phyloP scores from a whole-genome alignment of 2,329 filamentous ascomycete genomes.

The Didymella exigua region DNA sequence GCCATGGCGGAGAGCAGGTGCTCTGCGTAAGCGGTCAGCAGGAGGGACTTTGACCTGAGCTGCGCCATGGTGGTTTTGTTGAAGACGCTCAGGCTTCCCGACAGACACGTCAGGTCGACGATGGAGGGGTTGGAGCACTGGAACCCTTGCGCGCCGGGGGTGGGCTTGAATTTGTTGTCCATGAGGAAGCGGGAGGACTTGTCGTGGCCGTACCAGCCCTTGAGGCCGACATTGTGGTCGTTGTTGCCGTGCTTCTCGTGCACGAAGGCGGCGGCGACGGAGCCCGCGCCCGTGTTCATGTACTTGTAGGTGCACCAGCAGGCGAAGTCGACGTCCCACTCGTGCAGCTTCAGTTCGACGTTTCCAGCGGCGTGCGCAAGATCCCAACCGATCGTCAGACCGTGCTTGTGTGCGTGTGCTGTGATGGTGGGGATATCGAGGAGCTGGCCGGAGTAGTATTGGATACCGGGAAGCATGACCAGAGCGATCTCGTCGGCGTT shows the following conservation, averaged over 20 bases:
- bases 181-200: slow-evolving; percentile 79
- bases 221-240: slow-evolving; percentile 67
- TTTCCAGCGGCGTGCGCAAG: slow-evolving; percentile 87
- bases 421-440: slow-evolving; percentile 85
- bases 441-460: slow-evolving; percentile 88
- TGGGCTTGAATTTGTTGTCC: slow-evolving; percentile 79
- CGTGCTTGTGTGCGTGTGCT: slow-evolving; percentile 70
- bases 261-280: slow-evolving; percentile 79
- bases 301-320: slow-evolving; percentile 97
- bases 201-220: slow-evolving; percentile 87
- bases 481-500: slow-evolving; percentile 75
- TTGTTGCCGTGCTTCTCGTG: slow-evolving; percentile 73
- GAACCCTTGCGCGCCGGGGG: slow-evolving; percentile 77
- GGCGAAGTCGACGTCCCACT: slow-evolving; percentile 90
- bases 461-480: slow-evolving; percentile 80
- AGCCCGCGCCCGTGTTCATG: slow-evolving; percentile 81
- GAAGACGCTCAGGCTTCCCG: slow-evolving; percentile 75
- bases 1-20: slow-evolving; percentile 35
- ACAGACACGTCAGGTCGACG: slow-evolving; percentile 77
- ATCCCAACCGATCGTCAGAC: slow-evolving; percentile 82
- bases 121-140: slow-evolving; percentile 84
- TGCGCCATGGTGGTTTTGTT: slow-evolving; percentile 70
- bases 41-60: slow-evolving; percentile 72
- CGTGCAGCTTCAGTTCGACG: slow-evolving; percentile 76
- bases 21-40: slow-evolving; percentile 70